Percentiles rank a stretch among this genome's conserved stretches.
phyloP scores from a whole-genome alignment of 306 rosid species.

The Lablab purpureus region DNA sequence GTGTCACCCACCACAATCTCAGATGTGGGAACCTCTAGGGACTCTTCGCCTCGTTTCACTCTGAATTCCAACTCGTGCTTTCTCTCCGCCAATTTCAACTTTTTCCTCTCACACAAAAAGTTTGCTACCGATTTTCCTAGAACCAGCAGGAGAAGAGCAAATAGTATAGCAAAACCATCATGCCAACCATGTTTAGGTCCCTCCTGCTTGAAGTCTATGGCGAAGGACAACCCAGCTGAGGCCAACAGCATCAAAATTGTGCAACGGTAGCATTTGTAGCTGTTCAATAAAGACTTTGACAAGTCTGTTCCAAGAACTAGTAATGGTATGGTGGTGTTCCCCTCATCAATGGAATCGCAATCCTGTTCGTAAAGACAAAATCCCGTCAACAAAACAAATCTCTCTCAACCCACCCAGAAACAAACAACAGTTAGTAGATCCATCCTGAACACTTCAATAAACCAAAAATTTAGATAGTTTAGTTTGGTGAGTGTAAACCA shows the following conservation, averaged over 20 bases:
- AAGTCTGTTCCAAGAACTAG: constrained; percentile 40
- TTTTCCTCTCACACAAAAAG: constrained; percentile 44
- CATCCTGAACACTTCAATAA: constrained; percentile 7
- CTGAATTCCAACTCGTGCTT: constrained; percentile 40
- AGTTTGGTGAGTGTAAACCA: background rate
- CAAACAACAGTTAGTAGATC: background rate
- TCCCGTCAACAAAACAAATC: constrained; percentile 15
- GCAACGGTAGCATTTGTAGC: constrained; percentile 46
- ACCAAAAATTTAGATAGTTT: background rate
- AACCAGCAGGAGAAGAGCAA: constrained; percentile 50
- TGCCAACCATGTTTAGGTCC: constrained; percentile 71
- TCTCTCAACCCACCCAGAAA: background rate
- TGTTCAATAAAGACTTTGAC: constrained; percentile 32
- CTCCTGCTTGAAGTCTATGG: constrained; percentile 52
- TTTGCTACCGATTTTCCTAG: constrained; percentile 45
- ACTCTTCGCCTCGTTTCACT: constrained; percentile 44
- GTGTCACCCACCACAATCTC: constrained; percentile 57
- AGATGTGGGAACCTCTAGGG: background rate
- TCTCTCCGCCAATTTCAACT: constrained; percentile 40
- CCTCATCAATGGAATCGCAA: background rate
- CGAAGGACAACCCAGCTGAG: constrained; percentile 56
- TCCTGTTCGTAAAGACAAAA: constrained; percentile 33
- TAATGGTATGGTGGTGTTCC: background rate
- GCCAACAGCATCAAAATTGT: constrained; percentile 47
- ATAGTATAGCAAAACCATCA: constrained; percentile 58